Conservation (phyloP, 768 basidiomycete species). For the Strobilomyces confusus region DNA sequence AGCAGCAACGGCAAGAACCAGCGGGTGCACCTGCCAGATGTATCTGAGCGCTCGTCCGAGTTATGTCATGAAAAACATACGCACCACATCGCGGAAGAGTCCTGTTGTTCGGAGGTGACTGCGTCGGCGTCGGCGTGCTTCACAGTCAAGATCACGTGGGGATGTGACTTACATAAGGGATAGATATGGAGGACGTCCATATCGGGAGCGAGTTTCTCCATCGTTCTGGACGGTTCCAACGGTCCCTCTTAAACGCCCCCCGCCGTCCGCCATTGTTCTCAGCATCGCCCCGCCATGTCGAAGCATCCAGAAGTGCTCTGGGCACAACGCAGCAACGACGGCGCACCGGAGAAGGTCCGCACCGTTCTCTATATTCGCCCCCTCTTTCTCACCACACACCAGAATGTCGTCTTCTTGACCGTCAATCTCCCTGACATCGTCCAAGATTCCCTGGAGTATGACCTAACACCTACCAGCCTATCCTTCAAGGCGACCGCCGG, state of each 20-base stretch:
- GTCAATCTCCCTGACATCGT: conserved; percentile 77
- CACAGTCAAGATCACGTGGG: conserved; percentile 18
- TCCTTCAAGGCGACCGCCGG: conserved; percentile 66
- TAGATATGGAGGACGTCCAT: conserved; percentile 1
- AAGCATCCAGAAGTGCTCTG: conserved; percentile 86
- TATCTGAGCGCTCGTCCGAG: background rate
- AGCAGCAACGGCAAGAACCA: conserved; percentile 81
- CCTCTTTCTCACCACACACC: background rate
- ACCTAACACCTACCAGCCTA: conserved; percentile 52
- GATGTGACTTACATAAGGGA: conserved; percentile 2
- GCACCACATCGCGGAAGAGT: conserved; percentile 48
- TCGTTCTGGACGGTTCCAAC: conserved; percentile 32
- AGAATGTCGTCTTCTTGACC: conserved; percentile 89
- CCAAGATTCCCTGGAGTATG: conserved; percentile 52
- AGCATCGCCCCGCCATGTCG: conserved; percentile 32
- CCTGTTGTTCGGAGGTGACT: background rate
- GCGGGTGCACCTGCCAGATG: conserved; percentile 65
- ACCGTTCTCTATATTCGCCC: conserved; percentile 1
- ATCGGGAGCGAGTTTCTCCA: conserved; percentile 26
- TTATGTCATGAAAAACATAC: conserved; percentile 21
- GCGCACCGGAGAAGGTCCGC: conserved; percentile 61
- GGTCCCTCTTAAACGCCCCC: conserved; percentile 7
- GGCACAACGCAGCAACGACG: conserved; percentile 84
- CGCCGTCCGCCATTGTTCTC: background rate
- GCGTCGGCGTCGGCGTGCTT: background rate